These are phyloP conservation scores for Trichoderma cornu-damae DNA, from an alignment of 2,329 filamentous ascomycete genomes.

Conservation along the genomic window DNA sequence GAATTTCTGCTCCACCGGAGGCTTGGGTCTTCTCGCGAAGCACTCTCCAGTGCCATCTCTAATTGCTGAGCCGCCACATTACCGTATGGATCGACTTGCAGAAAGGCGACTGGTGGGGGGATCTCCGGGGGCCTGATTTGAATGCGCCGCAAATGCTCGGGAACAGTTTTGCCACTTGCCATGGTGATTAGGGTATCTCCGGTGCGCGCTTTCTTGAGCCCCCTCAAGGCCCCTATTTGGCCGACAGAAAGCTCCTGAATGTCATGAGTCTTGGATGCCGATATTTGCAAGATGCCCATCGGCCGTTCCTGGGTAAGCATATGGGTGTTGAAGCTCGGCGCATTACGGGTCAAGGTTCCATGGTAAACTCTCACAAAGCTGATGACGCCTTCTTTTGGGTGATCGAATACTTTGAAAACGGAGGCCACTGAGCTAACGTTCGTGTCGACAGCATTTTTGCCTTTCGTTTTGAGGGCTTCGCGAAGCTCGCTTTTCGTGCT, in stretches of 20 bases:
- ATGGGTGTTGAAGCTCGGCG: slow-evolving; percentile 80
- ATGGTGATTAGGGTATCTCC: slow-evolving; percentile 86
- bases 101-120: slow-evolving; percentile 91
- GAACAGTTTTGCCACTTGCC: slow-evolving; percentile 55
- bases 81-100: slow-evolving; percentile 80
- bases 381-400: slow-evolving; percentile 76
- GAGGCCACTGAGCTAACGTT: slow-evolving; percentile 51
- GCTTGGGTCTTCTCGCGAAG: slow-evolving; percentile 89
- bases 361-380: slow-evolving; percentile 92
- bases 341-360: slow-evolving; percentile 68
- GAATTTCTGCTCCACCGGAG: slow-evolving; percentile 78
- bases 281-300: slow-evolving; percentile 80
- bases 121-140: slow-evolving; percentile 85
- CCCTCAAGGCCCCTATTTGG: slow-evolving; percentile 90
- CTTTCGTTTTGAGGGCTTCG: slow-evolving; percentile 37
- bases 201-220: slow-evolving; percentile 84
- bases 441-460: slow-evolving; percentile 34
- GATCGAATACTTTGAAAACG: slow-evolving; percentile 93
- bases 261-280: slow-evolving; percentile 80
- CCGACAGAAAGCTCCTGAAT: slow-evolving; percentile 74
- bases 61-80: slow-evolving; percentile 75
- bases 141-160: slow-evolving; percentile 63
- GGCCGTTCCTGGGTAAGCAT: slow-evolving; percentile 73
- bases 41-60: slow-evolving; percentile 66
- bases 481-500: slow-evolving; percentile 39